Evolutionary conservation across 371 early-diverging fungal genomes (phyloP).

Genomic region (Polyrhizophydium stewartii): DNA sequence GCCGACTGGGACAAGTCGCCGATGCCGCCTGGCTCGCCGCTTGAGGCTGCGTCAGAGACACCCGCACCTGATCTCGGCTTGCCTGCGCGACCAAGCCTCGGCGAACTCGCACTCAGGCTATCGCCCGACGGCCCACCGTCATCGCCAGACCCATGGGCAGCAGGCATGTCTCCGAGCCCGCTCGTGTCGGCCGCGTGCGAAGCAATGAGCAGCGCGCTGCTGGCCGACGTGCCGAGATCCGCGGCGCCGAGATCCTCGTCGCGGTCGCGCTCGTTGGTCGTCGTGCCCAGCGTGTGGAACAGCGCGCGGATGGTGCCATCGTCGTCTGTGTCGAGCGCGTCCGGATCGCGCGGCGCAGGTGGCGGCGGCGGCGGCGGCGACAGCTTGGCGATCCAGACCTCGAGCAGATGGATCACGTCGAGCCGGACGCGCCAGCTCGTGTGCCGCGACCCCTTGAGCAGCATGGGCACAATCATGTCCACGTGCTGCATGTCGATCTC

Average conservation of each 20-base stretch:
- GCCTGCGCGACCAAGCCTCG: too few relatives aligned
- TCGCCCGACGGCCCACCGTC: too few relatives aligned
- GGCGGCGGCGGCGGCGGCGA: background rate
- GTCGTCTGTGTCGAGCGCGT: conserved; percentile 11
- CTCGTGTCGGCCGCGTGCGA: too few relatives aligned
- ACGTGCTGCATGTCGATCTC: conserved; percentile 11
- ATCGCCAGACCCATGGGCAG: too few relatives aligned
- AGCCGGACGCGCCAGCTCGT: conserved; percentile 33
- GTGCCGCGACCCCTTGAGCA: conserved; percentile 17
- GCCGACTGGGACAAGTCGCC: too few relatives aligned
- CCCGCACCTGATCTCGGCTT: too few relatives aligned
- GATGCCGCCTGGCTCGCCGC: too few relatives aligned
- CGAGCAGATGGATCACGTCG: conserved; percentile 30
- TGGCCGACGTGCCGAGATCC: background rate
- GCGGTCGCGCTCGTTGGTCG: background rate
- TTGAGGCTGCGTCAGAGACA: too few relatives aligned
- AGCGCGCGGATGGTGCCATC: background rate
- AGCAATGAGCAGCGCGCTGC: too few relatives aligned
- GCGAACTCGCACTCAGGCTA: too few relatives aligned
- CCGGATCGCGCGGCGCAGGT: conserved; percentile 5
- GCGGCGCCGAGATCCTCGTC: background rate
- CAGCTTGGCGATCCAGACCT: conserved; percentile 19
- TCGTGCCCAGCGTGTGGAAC: conserved; percentile 1
- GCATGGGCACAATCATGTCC: conserved; percentile 13
- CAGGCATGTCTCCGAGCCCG: too few relatives aligned